Percentiles rank a stretch among this genome's conserved stretches.
Evolutionary conservation across 2,329 filamentous ascomycete genomes (phyloP).

Genomic region (Ilyonectria robusta): DNA sequence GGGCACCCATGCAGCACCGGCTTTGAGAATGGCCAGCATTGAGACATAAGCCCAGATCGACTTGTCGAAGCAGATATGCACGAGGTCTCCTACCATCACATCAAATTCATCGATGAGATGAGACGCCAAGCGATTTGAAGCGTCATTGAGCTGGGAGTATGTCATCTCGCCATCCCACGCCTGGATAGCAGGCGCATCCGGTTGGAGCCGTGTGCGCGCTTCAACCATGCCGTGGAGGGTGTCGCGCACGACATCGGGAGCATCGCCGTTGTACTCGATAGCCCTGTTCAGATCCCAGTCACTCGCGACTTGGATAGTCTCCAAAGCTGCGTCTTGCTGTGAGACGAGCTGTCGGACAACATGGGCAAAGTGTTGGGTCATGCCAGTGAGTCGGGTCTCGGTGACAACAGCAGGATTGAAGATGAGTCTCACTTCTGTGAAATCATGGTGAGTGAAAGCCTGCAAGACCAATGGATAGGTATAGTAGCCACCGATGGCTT

Average conservation of each 20-base stretch:
- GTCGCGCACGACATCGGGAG: neutral
- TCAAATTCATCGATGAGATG: constrained; percentile 24
- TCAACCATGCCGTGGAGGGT: constrained; percentile 42
- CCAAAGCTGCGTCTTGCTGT: neutral
- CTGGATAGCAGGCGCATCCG: constrained; percentile 15
- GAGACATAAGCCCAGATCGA: constrained; percentile 40
- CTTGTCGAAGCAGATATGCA: constrained; percentile 32
- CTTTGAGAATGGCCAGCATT: constrained; percentile 52
- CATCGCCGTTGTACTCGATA: constrained; percentile 5
- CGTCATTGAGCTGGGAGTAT: constrained; percentile 31
- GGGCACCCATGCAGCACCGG: constrained; percentile 49
- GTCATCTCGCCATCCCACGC: constrained; percentile 48
- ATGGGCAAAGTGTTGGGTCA: constrained; percentile 7
- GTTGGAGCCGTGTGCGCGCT: constrained; percentile 16
- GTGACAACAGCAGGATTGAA: constrained; percentile 5
- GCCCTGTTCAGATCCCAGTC: constrained; percentile 11
- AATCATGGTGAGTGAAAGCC: neutral
- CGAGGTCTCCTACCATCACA: constrained; percentile 14
- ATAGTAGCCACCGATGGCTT: constrained; percentile 12
- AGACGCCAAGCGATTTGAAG: constrained; percentile 7
- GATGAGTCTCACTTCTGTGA: neutral
- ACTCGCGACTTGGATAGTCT: neutral
- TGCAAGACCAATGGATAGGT: constrained; percentile 13
- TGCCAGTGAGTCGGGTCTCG: neutral
- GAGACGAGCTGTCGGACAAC: neutral